These are phyloP conservation scores for Trypanosoma congolense DNA, from an alignment of 208 protist genomes.

Conservation along the genomic window DNA sequence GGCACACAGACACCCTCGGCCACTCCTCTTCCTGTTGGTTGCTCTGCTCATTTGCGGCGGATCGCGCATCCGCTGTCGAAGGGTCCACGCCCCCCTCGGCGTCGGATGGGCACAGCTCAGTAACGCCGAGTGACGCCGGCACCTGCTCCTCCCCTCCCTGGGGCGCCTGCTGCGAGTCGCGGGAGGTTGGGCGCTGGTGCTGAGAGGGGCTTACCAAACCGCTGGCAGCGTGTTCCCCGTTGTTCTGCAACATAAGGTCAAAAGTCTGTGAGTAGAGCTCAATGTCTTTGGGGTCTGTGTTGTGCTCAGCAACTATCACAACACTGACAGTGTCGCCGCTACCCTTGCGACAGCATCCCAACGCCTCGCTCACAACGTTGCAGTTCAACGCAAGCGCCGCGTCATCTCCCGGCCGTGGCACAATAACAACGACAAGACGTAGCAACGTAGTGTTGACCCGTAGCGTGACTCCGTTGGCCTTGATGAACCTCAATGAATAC, in stretches of 20 bases:
- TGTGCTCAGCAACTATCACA: conserved; percentile 13
- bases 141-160: not conserved
- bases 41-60: not conserved
- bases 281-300: conserved; percentile 11
- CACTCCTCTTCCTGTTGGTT: conserved; percentile 14
- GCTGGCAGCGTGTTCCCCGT: too few species aligned
- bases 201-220: too few species aligned
- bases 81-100: not conserved
- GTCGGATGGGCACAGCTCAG: not conserved
- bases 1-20: conserved; percentile 42
- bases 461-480: conserved; percentile 51
- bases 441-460: conserved; percentile 30
- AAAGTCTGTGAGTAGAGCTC: conserved; percentile 11
- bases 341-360: conserved; percentile 18
- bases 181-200: not conserved
- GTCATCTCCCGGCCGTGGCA: conserved; percentile 12
- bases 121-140: too few species aligned
- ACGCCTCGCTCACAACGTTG: conserved; percentile 16
- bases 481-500: conserved; percentile 55
- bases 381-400: conserved; percentile 7
- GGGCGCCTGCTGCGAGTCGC: not conserved
- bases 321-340: conserved; percentile 15
- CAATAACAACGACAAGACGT: conserved; percentile 35
- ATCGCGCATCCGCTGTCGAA: not conserved
- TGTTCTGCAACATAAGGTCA: not conserved